Evolutionary conservation across 257 asterid species (phyloP), one percentile per base, ranked within the genome.

Genomic region (Gentiana dahurica): DNA sequence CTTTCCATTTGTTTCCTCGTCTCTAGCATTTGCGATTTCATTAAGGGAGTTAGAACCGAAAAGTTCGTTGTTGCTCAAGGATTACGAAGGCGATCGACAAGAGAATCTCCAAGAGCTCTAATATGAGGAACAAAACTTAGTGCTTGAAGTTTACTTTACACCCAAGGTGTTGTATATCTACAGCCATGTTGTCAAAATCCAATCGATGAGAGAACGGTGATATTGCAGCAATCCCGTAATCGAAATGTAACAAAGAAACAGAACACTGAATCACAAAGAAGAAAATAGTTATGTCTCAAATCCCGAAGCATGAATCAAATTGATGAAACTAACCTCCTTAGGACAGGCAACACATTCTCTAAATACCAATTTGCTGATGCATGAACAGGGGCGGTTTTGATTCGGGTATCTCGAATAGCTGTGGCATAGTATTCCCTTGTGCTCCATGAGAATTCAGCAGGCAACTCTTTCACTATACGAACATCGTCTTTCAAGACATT

Each of bases 31-130:
- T 11, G 68, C 65, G 60, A 75, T 73, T 56, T 77, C 60, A 55
- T 73, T 72, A 9, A 81, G 61, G 79, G 80, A 64, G 77, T 76
- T 81, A 55, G 61, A 60, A 33, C 64, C 65, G 46, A 58, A 81
- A 44, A 37, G 65, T 60, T 61, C 79, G 67, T 64, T 77, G 60
- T 79, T 55, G 53, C 66, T 65, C 8, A 71, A 56, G 87, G 70
- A 58, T 69, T 59, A 51, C 90, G 77, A 57, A 88, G 95, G 68
- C 93, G 87, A 70, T 70, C 73, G 71, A 92, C 82, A 46, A 92
- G 88, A 65, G 91, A 84, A 59, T 85, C 89, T 51, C 99, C 99
- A 4, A 88, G 91, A 70, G 92, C 79, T 72, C 66, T 75, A 69
- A 92, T 71, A 65, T 92, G 95, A 57, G 95, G 95, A 53, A 92